These are phyloP conservation scores for Hemileia vastatrix DNA, from an alignment of 1,284 basidiomycete genomes.

Conservation along the genomic window DNA sequence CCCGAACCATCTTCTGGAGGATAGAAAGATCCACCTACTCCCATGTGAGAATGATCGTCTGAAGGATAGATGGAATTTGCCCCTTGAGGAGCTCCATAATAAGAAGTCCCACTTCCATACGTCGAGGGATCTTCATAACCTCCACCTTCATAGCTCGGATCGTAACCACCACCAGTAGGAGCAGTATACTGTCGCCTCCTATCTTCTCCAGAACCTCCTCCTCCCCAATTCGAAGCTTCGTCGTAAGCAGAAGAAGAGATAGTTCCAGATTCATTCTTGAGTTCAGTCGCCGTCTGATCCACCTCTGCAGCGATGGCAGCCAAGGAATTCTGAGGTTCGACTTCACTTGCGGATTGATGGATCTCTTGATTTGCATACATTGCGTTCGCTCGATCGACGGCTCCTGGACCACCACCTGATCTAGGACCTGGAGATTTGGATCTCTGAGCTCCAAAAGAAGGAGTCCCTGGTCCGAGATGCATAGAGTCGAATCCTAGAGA, in stretches of 20 bases:
- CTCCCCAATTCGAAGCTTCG: not conserved
- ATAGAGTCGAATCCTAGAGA: conserved; percentile 29
- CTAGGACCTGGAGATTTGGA: conserved; percentile 23
- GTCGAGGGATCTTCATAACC: not conserved
- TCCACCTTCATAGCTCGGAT: not conserved
- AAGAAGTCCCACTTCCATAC: not conserved
- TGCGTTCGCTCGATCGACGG: conserved; percentile 30
- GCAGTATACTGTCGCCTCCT: not conserved
- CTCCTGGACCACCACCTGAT: conserved; percentile 23
- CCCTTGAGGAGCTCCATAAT: not conserved
- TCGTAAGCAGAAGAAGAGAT: not conserved
- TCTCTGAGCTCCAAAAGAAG: conserved; percentile 28
- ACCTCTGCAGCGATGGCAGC: conserved; percentile 35
- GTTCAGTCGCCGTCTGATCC: conserved; percentile 32
- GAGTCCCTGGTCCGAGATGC: conserved; percentile 29
- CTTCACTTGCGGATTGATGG: conserved; percentile 34
- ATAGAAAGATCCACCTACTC: not conserved
- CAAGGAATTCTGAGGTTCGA: conserved; percentile 32
- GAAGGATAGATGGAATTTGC: not conserved
- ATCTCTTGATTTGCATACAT: conserved; percentile 37
- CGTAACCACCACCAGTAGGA: not conserved
- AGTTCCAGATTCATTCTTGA: conserved; percentile 21
- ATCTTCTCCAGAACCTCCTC: not conserved
- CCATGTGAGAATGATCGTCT: not conserved
- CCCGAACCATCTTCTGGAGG: not conserved